These are phyloP conservation scores for Vaccinium corymbosum DNA, from an alignment of 148 eudicot genomes.

Conservation along the genomic window DNA sequence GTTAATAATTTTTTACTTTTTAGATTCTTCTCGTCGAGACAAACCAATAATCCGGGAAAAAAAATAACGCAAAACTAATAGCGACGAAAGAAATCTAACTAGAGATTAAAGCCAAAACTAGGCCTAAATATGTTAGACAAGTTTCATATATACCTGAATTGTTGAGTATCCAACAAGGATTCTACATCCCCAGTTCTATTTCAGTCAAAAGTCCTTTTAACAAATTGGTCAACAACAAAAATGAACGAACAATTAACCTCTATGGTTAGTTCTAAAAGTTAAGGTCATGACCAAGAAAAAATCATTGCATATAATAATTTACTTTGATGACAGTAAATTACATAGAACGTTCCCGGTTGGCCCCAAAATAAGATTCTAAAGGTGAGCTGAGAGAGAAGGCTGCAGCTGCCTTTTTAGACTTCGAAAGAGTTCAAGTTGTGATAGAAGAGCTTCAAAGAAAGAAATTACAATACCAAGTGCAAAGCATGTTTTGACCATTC, in stretches of 20 bases:
- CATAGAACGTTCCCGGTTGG: background rate
- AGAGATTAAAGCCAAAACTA: too few species aligned
- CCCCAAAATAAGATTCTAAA: too few species aligned
- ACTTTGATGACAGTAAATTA: background rate
- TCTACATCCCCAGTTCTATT: background rate
- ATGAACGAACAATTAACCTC: background rate
- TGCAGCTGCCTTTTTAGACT: slow-evolving; percentile 11
- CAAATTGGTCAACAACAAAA: background rate
- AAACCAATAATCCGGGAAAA: too few species aligned
- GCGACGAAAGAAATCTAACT: too few species aligned
- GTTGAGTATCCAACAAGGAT: background rate
- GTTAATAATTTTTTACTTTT: too few species aligned
- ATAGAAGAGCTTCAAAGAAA: background rate
- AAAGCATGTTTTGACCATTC: slow-evolving; percentile 8
- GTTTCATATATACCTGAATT: background rate
- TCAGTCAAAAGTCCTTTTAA: background rate
- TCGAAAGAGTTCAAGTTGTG: slow-evolving; percentile 7
- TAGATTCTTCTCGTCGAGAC: too few species aligned
- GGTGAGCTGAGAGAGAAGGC: background rate
- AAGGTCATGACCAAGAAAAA: slow-evolving; percentile 1
- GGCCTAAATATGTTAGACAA: background rate
- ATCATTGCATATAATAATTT: background rate
- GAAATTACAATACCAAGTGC: background rate
- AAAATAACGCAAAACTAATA: too few species aligned
- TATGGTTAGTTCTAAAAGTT: background rate